phyloP scores from a whole-genome alignment of 441 rosid species.

The Pelargonium myrrhifolium region DNA sequence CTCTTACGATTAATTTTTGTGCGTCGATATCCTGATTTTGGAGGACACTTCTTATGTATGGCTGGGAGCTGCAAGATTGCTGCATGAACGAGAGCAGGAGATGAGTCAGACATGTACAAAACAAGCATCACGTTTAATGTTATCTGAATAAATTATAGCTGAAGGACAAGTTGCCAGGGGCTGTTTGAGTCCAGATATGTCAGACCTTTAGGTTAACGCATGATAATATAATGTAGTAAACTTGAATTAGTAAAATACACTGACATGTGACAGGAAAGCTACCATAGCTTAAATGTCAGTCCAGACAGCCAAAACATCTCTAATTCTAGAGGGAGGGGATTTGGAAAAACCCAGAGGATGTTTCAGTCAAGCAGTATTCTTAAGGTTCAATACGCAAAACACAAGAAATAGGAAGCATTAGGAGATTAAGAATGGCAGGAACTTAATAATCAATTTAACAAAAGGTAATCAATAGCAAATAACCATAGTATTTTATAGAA shows the following conservation, averaged over 20 bases:
- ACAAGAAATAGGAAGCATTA: neutral
- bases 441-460: neutral
- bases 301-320: too few species aligned
- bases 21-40: slow-evolving; percentile 78
- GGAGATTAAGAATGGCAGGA: neutral
- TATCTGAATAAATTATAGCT: slow-evolving; percentile 8
- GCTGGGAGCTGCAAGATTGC: slow-evolving; percentile 95
- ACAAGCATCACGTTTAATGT: slow-evolving; percentile 15
- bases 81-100: slow-evolving; percentile 29
- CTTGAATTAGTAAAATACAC: neutral
- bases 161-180: neutral
- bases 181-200: neutral
- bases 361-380: neutral
- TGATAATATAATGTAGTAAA: neutral
- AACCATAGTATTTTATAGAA: neutral
- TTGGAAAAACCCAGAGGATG: neutral
- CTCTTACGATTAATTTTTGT: slow-evolving; percentile 75
- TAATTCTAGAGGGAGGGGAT: too few species aligned
- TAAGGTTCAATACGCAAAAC: neutral
- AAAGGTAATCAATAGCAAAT: neutral
- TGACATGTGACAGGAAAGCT: neutral
- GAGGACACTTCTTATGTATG: slow-evolving; percentile 64
- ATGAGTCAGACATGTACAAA: slow-evolving; percentile 20
- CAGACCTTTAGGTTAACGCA: neutral
- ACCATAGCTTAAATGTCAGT: neutral